Percentiles rank a stretch among this genome's conserved stretches.
These are phyloP conservation scores for Punica granatum DNA, from an alignment of 345 rosid species.

Conservation along the genomic window DNA sequence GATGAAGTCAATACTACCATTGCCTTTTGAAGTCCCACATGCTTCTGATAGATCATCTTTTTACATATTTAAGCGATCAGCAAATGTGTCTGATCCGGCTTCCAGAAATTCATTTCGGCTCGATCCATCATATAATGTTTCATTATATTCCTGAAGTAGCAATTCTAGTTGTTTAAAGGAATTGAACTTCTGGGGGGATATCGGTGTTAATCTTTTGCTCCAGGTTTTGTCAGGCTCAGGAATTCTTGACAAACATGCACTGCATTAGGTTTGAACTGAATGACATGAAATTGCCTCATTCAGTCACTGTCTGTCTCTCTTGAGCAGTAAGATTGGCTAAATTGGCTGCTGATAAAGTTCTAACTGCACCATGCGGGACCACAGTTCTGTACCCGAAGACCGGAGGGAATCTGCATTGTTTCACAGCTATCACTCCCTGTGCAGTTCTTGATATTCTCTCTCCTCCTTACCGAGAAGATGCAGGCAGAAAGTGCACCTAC, in stretches of 20 bases:
- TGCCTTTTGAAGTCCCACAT: no score
- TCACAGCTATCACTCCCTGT: conserved; percentile 87
- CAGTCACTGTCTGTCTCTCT: conserved; percentile 1
- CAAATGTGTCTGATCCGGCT: not conserved
- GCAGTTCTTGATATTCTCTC: conserved; percentile 87
- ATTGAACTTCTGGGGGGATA: no score
- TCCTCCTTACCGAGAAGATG: conserved; percentile 76
- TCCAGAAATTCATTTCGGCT: no score
- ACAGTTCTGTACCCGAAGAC: conserved; percentile 68
- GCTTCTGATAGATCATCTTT: not conserved
- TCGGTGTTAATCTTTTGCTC: not conserved
- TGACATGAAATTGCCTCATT: not conserved
- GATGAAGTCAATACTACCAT: no score
- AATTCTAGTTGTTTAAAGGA: no score
- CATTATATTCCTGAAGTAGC: no score
- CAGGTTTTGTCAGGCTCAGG: not conserved
- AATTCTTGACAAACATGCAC: not conserved
- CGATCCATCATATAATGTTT: no score
- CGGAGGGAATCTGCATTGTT: conserved; percentile 89
- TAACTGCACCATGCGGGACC: conserved; percentile 56
- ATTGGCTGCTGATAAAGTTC: conserved; percentile 50
- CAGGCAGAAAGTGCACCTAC: conserved; percentile 74
- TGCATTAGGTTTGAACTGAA: not conserved
- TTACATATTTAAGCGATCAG: not conserved
- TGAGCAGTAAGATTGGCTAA: conserved; percentile 70